Percentiles rank a stretch among this genome's conserved stretches.
These are phyloP conservation scores for Chaetomium olivaceum DNA, from an alignment of 2,329 filamentous ascomycete genomes.

Conservation along the genomic window DNA sequence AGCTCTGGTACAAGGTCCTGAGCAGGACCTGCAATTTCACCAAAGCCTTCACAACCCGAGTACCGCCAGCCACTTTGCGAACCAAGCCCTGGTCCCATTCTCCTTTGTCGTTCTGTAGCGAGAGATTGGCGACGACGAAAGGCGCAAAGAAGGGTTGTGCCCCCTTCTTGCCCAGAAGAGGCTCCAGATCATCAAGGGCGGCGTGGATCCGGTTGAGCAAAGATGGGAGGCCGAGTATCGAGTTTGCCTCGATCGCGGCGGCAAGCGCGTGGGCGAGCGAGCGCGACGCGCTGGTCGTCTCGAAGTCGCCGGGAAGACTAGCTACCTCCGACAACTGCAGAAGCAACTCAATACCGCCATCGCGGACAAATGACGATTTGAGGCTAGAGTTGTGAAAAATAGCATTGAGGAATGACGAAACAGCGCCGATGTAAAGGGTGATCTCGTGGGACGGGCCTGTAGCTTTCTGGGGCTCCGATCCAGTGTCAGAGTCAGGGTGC, in stretches of 20 bases:
- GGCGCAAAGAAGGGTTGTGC: constrained; percentile 68
- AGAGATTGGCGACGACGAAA: constrained; percentile 54
- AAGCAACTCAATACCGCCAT: constrained; percentile 78
- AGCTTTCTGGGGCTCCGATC: constrained; percentile 11
- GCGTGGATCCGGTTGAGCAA: constrained; percentile 72
- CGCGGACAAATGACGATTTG: constrained; percentile 72
- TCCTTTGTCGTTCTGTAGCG: constrained; percentile 39
- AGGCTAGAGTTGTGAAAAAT: constrained; percentile 75
- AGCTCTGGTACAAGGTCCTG: constrained; percentile 72
- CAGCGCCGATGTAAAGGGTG: constrained; percentile 71
- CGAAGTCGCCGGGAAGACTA: constrained; percentile 73
- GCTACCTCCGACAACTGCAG: constrained; percentile 82
- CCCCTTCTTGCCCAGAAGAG: constrained; percentile 59
- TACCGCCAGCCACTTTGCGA: constrained; percentile 63
- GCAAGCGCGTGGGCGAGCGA: constrained; percentile 74
- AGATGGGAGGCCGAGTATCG: constrained; percentile 78
- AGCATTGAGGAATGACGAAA: constrained; percentile 71
- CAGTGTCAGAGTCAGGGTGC: constrained; percentile 4
- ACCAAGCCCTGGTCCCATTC: constrained; percentile 41
- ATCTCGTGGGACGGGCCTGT: constrained; percentile 43
- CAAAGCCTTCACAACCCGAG: constrained; percentile 74
- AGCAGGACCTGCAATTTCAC: constrained; percentile 75
- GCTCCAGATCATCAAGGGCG: constrained; percentile 66
- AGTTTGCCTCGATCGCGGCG: constrained; percentile 75
- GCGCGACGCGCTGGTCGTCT: constrained; percentile 65